phyloP scores from a whole-genome alignment of 140 eudicot species.

The Senecio squalidus region DNA sequence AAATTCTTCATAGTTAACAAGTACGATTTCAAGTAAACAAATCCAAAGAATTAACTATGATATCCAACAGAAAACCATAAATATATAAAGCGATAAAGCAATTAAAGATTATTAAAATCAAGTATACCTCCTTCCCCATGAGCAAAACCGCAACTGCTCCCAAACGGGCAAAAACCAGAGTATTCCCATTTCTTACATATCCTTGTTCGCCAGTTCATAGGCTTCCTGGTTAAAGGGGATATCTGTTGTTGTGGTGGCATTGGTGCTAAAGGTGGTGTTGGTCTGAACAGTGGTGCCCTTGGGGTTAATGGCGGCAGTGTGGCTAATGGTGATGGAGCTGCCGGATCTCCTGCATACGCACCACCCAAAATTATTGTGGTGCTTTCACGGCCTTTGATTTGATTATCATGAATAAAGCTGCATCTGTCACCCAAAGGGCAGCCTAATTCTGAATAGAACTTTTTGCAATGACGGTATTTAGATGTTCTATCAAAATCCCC shows the following conservation, averaged over 20 bases:
- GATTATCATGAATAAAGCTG: constrained; percentile 71
- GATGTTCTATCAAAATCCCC: constrained; percentile 69
- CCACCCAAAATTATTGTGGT: constrained; percentile 63
- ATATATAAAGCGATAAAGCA: constrained; percentile 8
- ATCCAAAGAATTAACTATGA: not conserved
- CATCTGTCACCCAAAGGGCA: constrained; percentile 89
- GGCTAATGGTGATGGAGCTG: not conserved
- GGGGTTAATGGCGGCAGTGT: constrained; percentile 7
- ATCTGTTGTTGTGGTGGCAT: not conserved
- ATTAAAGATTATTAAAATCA: constrained; percentile 11
- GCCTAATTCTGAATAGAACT: constrained; percentile 79
- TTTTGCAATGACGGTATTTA: constrained; percentile 85
- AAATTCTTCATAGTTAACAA: not conserved
- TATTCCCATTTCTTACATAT: constrained; percentile 78
- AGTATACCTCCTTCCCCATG: constrained; percentile 79
- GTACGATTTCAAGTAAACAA: constrained; percentile 4
- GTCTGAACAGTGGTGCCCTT: not conserved
- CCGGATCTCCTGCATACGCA: constrained; percentile 24
- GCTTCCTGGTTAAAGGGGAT: constrained; percentile 31
- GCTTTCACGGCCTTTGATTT: constrained; percentile 55
- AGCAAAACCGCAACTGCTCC: constrained; percentile 72
- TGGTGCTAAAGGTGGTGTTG: not conserved
- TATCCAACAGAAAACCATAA: constrained; percentile 5
- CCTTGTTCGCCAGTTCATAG: constrained; percentile 69
- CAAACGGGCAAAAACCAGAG: constrained; percentile 59